Base-by-base conservation (phyloP, 2,329 filamentous ascomycete species). In the Colletotrichum nymphaeae region DNA sequence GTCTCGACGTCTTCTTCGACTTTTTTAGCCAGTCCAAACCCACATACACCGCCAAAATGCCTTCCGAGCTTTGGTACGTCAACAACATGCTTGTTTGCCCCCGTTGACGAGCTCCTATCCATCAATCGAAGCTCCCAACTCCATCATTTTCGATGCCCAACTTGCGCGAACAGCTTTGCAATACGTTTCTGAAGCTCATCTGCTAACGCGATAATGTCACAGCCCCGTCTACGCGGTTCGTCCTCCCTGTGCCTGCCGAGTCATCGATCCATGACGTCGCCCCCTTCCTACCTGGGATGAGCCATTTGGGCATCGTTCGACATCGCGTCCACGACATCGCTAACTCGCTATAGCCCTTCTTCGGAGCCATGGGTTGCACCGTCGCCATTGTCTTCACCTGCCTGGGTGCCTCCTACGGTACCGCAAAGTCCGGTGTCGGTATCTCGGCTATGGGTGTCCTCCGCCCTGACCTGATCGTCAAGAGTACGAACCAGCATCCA, bases 181-280 rank as follows among this genome's bases (percentile, higher is more conserved):
- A 55, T 53, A 30, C 22, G 12, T 67, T 22, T 67, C 8, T 37
- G 14, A 49, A 73, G 55, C 58, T 63, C 16, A 56, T 72, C 70
- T 75, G 75, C 78, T 81, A 78, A 80, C 74, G 35, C 76, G 67
- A 63, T 63, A 28, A 53, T 62, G 42, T 67, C 30, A 76, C 80
- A 99, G 96, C 89, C 96, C 96, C 88, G 96, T 97, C 83, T 99
- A 98, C 89, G 95, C 97, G 91, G 97, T 98, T 92, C 95, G 96
- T 98, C 81, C 76, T 68, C 74, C 75, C 73, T 77, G 71, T 65
- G 70, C 60, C 65, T 74, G 56, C 58, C 74, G 74, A 70, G 56
- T 69, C 60, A 72, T 58, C 69, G 30, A 58, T 65, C 74, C 74
- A 75, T 75, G 74, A 75, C 74, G 74, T 75, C 74, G 74, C 65